These are phyloP conservation scores for Blastocystis sp. DNA, from an alignment of 352 stramenopile species.

Conservation along the genomic window DNA sequence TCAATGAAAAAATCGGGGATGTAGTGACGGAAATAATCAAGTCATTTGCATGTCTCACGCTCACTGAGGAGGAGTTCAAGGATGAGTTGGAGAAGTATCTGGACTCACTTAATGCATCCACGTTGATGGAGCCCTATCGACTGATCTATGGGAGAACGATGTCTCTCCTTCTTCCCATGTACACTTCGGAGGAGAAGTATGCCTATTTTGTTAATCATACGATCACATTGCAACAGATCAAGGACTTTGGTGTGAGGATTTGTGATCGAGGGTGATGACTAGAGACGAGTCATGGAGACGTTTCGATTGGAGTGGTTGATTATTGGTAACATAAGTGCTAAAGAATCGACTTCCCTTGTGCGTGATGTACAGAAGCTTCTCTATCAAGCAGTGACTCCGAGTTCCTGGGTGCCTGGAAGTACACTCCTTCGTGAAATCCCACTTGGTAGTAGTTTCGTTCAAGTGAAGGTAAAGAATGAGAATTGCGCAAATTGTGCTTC, in stretches of 20 bases:
- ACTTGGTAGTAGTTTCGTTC: neutral
- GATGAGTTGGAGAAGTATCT: neutral
- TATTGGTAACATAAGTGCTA: neutral
- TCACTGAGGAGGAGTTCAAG: conserved; percentile 11
- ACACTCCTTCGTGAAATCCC: neutral
- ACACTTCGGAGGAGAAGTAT: neutral
- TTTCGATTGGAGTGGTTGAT: conserved; percentile 35
- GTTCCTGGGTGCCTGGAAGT: neutral
- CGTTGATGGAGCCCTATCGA: conserved; percentile 38
- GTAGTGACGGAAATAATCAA: neutral
- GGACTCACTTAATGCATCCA: neutral
- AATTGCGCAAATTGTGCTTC: conserved; percentile 1
- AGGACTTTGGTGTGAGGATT: conserved; percentile 5
- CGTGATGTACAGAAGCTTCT: neutral
- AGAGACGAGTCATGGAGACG: neutral
- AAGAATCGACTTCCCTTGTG: neutral
- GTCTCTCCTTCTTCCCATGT: conserved; percentile 21
- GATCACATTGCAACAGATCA: neutral
- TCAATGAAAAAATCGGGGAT: neutral
- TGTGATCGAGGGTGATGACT: neutral
- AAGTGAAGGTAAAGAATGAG: neutral
- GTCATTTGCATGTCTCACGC: neutral
- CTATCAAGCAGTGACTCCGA: neutral
- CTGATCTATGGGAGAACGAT: neutral
- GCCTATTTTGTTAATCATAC: neutral